Percentiles rank a stretch among this genome's conserved stretches.
These are phyloP conservation scores for Aureobasidium sp. DNA, from an alignment of 2,329 filamentous ascomycete genomes.

Conservation along the genomic window DNA sequence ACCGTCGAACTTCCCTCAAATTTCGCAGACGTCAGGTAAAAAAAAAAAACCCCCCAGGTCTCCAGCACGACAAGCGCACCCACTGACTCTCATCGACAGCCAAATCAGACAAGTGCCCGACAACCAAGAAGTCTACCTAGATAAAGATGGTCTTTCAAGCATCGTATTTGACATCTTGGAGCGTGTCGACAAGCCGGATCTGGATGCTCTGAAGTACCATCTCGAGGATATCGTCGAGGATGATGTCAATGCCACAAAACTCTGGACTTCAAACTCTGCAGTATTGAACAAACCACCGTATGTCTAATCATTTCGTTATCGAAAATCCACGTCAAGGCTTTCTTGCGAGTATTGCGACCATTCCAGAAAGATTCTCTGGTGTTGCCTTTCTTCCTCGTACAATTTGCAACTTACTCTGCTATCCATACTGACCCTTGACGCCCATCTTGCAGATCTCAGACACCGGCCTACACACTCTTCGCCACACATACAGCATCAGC, in stretches of 20 bases:
- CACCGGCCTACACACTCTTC: slow-evolving; percentile 61
- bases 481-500: slow-evolving; percentile 44
- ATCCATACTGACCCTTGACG: not conserved
- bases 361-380: not conserved
- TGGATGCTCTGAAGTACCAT: slow-evolving; percentile 53
- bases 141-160: slow-evolving; percentile 72
- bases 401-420: not conserved
- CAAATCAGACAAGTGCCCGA: slow-evolving; percentile 69
- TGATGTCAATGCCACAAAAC: slow-evolving; percentile 29
- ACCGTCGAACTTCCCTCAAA: slow-evolving; percentile 58
- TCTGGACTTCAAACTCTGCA: slow-evolving; percentile 27
- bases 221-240: slow-evolving; percentile 40
- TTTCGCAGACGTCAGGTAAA: slow-evolving; percentile 67
- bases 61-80: not conserved
- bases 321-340: not conserved
- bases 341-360: not conserved
- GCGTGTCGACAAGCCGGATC: slow-evolving; percentile 64
- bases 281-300: slow-evolving; percentile 32
- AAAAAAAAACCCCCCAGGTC: slow-evolving; percentile 17
- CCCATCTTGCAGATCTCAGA: slow-evolving; percentile 39
- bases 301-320: slow-evolving; percentile 17
- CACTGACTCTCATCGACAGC: slow-evolving; percentile 36
- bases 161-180: slow-evolving; percentile 89
- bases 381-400: not conserved
- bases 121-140: slow-evolving; percentile 89